Percentiles rank a stretch among this genome's conserved stretches.
These are phyloP conservation scores for Prunus yedoensis DNA, from an alignment of 331 rosid species.

Conservation along the genomic window DNA sequence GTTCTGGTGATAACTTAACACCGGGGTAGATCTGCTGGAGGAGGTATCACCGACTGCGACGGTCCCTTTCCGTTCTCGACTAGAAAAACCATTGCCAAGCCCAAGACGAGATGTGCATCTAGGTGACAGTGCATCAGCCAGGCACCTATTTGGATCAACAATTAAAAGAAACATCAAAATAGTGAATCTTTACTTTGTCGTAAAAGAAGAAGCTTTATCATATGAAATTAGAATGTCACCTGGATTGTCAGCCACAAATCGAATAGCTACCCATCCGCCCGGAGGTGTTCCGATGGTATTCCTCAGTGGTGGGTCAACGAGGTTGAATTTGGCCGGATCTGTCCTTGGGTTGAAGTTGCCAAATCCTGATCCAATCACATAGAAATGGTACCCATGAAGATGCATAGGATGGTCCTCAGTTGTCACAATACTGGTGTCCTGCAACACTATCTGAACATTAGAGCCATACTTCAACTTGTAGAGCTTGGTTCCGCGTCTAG, in stretches of 20 bases:
- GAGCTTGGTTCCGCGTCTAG: slow-evolving; percentile 64
- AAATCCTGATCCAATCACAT: slow-evolving; percentile 77
- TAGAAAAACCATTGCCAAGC: slow-evolving; percentile 72
- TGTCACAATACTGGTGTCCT: slow-evolving; percentile 83
- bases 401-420: slow-evolving; percentile 93
- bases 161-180: slow-evolving; percentile 1
- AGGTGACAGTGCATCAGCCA: slow-evolving; percentile 95
- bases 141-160: slow-evolving; percentile 50
- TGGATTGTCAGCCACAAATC: slow-evolving; percentile 88
- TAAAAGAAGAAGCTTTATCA: not conserved
- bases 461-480: slow-evolving; percentile 69
- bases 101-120: slow-evolving; percentile 74
- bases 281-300: slow-evolving; percentile 88
- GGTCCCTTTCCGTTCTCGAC: slow-evolving; percentile 83
- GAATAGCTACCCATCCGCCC: slow-evolving; percentile 97
- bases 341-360: slow-evolving; percentile 83
- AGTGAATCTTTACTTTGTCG: slow-evolving; percentile 10
- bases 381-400: slow-evolving; percentile 89
- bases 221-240: slow-evolving; percentile 36
- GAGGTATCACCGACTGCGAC: slow-evolving; percentile 76
- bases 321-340: slow-evolving; percentile 72
- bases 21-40: slow-evolving; percentile 86
- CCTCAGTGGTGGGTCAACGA: slow-evolving; percentile 72
- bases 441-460: slow-evolving; percentile 66
- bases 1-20: slow-evolving; percentile 49